Evolutionary conservation across 495 filamentous ascomycete species (phyloP), one percentile per base, ranked within the genome.

Genomic region (Aspergillus homomorphus): DNA sequence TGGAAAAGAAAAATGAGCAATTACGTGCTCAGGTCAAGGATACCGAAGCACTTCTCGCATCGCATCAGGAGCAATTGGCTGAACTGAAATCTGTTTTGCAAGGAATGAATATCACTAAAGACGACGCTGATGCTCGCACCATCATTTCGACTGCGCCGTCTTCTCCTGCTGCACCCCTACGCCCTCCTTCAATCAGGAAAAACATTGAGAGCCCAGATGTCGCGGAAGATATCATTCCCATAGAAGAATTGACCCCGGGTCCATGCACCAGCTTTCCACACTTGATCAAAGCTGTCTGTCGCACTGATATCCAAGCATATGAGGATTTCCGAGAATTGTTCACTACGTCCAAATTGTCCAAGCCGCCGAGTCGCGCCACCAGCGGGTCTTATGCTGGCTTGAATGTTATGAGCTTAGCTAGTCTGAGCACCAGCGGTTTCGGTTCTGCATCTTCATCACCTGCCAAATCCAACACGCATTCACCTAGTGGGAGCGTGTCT

Each of bases 81-180:
- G 89, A 98, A 71, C 80, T 98, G 43, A 98, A 98, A 70, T 78
- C 81, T 7, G 90, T 95, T 55, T 90, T 98, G 88, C 90, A 96
- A 76, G 82, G 86, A 51, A 90, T 96, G 84, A 82, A 81, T n/a
- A 73, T 79, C 41, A 84, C 90, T 57, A 82, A 82, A 52, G 90
- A 92, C 58, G 90, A 87, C 38, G 61, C 74, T 43, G 85, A 89
- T 23, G 67, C 72, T 23, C 87, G 75, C 61, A 82, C 80, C 21
- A 74, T 73, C 45, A 72, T 64, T 59, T 87, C 80, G 42, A 88
- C 85, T 48, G 85, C 80, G 63, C 94, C 82, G 45, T 87, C 77
- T 60, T 95, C 82, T 63, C 92, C 82, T 61, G 86, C 73, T 54
- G 78, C 59, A 6, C 54, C 62, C 8, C 62, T 58, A n/a, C 68